Evolutionary conservation across 2,329 filamentous ascomycete genomes (phyloP), one percentile per base, ranked within the genome.

Genomic region (Fusarium foetens): DNA sequence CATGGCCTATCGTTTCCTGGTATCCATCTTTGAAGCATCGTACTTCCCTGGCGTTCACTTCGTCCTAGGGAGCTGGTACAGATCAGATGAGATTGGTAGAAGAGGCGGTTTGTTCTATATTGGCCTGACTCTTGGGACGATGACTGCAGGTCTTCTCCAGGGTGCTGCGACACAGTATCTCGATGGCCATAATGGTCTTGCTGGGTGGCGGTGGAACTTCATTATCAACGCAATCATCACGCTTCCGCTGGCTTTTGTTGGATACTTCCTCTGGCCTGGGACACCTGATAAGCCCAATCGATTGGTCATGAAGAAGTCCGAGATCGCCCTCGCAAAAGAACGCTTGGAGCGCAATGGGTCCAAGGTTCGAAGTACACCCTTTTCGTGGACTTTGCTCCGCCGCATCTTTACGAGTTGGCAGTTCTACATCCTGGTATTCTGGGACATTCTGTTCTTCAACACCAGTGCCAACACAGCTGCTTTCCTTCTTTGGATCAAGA

Each of bases 191-290:
- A 53, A 39, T 4, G 49, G 49, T 0, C 23, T 53, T 0, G 23
- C 49, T n/a, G 49, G 49, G 1, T 53, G 49, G 49, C 7, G 49
- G 39, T 53, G 49, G 49, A 53, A 53, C 5, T 53, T 53, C 19
- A 53, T 53, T 14, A 39, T 53, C 7, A 53, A 53, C 3, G 49
- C 49, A 5, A 39, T 53, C 19, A 53, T 53, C 1, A 53, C 49
- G 1, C 16, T 53, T 1, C 49, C 49, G 0, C 33, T 53, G 0
- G 49, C 49, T 0, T 29, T 53, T 13, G 49, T 53, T 0, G 49
- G 49, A 0, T 53, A 53, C 23, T 53, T 39, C 0, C 23, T 53
- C 23, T 53, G 49, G 33, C 33, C 49, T 17, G 49, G 49, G 0
- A 53, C 49, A 5, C 49, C 49, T 0, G 14, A 16, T 3, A 53